phyloP scores from a whole-genome alignment of 495 filamentous ascomycete species.

The Aspergillus campestris region DNA sequence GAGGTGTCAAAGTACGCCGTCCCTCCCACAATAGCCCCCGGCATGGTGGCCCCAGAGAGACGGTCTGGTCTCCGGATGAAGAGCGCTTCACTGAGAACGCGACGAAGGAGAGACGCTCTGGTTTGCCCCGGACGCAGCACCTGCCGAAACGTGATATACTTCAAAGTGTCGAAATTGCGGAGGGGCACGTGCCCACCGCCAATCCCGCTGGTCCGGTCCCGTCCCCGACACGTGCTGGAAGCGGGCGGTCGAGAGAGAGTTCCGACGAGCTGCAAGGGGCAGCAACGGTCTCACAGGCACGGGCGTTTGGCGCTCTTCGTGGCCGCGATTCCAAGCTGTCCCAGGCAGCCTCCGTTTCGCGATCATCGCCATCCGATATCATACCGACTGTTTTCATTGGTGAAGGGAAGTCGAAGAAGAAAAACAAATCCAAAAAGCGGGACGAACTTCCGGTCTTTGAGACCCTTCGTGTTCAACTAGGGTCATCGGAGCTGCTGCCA shows the following conservation, averaged over 20 bases:
- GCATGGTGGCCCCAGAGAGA: background rate
- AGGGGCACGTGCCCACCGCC: background rate
- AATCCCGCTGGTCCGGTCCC: too few relatives aligned
- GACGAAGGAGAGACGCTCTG: constrained; percentile 17
- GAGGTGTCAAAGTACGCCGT: constrained; percentile 2
- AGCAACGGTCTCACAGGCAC: constrained; percentile 22
- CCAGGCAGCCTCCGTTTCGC: background rate
- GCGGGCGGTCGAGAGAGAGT: constrained; percentile 21
- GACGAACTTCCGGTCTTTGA: constrained; percentile 1
- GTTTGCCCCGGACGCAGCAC: background rate
- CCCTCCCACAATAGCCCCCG: constrained; percentile 2
- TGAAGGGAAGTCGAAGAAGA: constrained; percentile 11
- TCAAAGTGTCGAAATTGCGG: constrained; percentile 11
- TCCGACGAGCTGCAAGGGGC: constrained; percentile 39
- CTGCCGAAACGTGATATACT: constrained; percentile 1
- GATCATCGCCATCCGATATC: constrained; percentile 28
- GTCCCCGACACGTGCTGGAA: too few relatives aligned
- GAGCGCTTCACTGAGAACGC: constrained; percentile 22
- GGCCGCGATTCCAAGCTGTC: too few relatives aligned
- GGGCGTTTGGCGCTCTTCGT: background rate
- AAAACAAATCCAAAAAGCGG: constrained; percentile 2
- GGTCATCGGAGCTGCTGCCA: constrained; percentile 6
- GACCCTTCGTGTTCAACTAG: constrained; percentile 17
- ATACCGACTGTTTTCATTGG: constrained; percentile 17
- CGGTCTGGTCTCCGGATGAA: constrained; percentile 7